Evolutionary conservation across 331 rosid species (phyloP), one percentile per base, ranked within the genome.

Genomic region (Cydonia oblonga): DNA sequence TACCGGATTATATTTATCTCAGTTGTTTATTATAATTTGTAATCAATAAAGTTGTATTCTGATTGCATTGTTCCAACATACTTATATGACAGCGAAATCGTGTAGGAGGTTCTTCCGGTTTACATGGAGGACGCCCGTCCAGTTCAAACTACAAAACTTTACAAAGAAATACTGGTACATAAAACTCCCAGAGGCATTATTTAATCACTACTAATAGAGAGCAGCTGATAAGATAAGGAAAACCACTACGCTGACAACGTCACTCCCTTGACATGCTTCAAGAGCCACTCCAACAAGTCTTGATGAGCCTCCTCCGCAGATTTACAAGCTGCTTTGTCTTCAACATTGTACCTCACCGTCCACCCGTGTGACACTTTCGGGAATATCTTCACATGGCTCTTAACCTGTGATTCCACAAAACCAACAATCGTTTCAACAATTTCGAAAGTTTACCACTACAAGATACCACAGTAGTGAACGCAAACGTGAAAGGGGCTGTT

Each of bases 261-360:
- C 52, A 42, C 28, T 83, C 81, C 77, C 85, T 90, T 86, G 7
- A 78, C 61, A 75, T 86, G 59, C 77, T 79, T 86, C 30, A 72
- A 71, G 75, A 89, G 80, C 93, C 93, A 89, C 20, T 46, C 81
- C 77, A 89, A 69, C 81, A 87, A 24, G 75, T 89, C 73, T 69
- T 79, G 68, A 75, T 87, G 93, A 28, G 97, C 88, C 76, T 89
- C 88, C 29, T 87, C 86, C 8, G 97, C 96, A 54, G 53, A 32
- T 80, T 85, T 82, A 68, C 81, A 81, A n/a, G 93, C 90, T 54
- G 53, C 83, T 74, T 81, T 72, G 54, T 90, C 93, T 67, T 76
- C 86, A 10, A 12, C 51, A n/a, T 68, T 33, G 79, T 84, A 93
- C 76, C 98, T 87, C 77, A 86, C 81, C n/a, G 87, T 76, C 97